These are phyloP conservation scores for Phytomonas francai DNA, from an alignment of 208 protist genomes.

Conservation along the genomic window DNA sequence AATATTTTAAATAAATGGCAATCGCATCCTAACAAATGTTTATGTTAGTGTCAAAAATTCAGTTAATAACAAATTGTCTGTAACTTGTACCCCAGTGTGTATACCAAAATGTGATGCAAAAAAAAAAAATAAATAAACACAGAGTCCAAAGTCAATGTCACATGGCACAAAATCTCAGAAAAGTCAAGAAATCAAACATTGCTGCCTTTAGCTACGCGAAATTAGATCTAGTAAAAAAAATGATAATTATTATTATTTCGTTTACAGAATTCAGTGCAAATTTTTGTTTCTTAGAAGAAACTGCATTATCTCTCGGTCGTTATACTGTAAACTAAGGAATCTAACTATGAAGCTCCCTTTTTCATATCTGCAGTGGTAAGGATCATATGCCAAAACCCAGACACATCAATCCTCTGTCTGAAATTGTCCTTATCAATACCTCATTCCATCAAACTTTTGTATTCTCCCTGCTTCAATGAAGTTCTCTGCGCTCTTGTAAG, in stretches of 20 bases:
- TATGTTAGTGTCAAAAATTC: not conserved
- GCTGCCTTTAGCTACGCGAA: not conserved
- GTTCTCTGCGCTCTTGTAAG: conserved; percentile 1
- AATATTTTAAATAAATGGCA: conserved; percentile 6
- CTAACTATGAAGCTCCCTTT: not conserved
- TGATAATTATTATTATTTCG: not conserved
- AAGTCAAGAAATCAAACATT: not conserved
- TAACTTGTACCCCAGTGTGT: not conserved
- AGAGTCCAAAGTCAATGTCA: not conserved
- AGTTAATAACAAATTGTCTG: conserved; percentile 4
- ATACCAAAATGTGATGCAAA: conserved; percentile 1
- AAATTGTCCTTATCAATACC: conserved; percentile 6
- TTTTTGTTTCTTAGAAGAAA: not conserved
- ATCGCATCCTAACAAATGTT: not conserved
- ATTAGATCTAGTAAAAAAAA: not conserved
- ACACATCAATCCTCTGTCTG: not conserved
- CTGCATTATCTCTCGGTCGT: not conserved
- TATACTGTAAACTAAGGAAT: not conserved
- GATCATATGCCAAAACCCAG: not conserved
- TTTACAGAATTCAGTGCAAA: not conserved
- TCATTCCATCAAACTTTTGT: conserved; percentile 6
- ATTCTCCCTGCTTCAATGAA: conserved; percentile 1
- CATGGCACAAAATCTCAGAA: not conserved
- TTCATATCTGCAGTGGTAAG: not conserved
- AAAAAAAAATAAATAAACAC: conserved; percentile 6